A percentile compares a stretch with the other conserved stretches of the same genome.
Evolutionary conservation across 2,329 filamentous ascomycete species (phyloP).

Genomic region (Colletotrichum tropicale): DNA sequence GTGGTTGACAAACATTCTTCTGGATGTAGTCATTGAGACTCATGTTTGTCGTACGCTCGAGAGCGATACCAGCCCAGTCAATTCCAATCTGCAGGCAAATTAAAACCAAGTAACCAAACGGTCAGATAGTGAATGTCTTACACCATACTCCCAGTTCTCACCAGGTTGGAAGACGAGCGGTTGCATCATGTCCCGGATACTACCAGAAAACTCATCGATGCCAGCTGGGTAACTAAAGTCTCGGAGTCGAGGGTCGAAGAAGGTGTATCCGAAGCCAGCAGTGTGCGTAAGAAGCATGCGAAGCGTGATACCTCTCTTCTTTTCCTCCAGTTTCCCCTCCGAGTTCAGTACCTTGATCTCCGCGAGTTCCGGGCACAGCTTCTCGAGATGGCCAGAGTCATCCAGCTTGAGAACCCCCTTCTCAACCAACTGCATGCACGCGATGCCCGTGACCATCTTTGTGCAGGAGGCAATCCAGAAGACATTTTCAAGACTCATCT

Average conservation of each 20-base stretch:
- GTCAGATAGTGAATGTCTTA: constrained; percentile 31
- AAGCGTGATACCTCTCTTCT: constrained; percentile 56
- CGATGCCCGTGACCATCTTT: constrained; percentile 57
- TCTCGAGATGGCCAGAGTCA: constrained; percentile 48
- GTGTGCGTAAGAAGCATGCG: constrained; percentile 62
- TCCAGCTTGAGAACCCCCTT: constrained; percentile 52
- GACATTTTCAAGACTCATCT: constrained; percentile 63
- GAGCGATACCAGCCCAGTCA: constrained; percentile 58
- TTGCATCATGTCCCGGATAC: constrained; percentile 52
- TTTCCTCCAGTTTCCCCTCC: constrained; percentile 43
- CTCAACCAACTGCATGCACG: constrained; percentile 64
- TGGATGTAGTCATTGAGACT: constrained; percentile 54
- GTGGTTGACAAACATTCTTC: constrained; percentile 49
- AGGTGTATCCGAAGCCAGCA: constrained; percentile 62
- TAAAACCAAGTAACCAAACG: background rate
- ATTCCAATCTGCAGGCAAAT: constrained; percentile 43
- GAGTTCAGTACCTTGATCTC: constrained; percentile 47
- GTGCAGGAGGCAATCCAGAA: constrained; percentile 67
- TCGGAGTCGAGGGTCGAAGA: constrained; percentile 54
- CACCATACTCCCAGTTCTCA: constrained; percentile 64
- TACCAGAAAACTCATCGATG: constrained; percentile 62
- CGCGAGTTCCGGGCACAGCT: constrained; percentile 54
- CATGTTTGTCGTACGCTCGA: constrained; percentile 49
- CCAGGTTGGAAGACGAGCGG: constrained; percentile 70
- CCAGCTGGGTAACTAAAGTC: constrained; percentile 54